A percentile compares a stretch with the other conserved stretches of the same genome.
These are phyloP conservation scores for Eucalyptus paniculata DNA, from an alignment of 345 rosid genomes.

Conservation along the genomic window DNA sequence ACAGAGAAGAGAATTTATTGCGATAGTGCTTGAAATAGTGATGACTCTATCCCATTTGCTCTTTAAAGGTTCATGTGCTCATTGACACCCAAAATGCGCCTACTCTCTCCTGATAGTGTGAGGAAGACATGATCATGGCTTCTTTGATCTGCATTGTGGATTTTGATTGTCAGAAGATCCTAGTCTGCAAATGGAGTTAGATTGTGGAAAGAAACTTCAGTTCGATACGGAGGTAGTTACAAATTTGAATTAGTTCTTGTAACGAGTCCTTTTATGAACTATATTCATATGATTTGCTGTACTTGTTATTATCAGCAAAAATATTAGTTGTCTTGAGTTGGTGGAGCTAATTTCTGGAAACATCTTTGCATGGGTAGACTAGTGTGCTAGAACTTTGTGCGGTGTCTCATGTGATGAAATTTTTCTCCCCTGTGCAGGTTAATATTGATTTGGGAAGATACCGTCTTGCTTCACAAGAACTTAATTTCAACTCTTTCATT, in stretches of 20 bases:
- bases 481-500: slow-evolving; percentile 11
- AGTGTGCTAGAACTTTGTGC: not conserved
- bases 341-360: not conserved
- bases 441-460: slow-evolving; percentile 22
- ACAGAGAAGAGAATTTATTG: not conserved
- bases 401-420: not conserved
- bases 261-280: not conserved
- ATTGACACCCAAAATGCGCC: not conserved
- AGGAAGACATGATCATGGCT: slow-evolving; percentile 71
- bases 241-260: not conserved
- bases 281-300: not conserved
- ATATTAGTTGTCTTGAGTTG: not conserved
- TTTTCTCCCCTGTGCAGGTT: slow-evolving; percentile 20
- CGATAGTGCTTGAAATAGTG: not conserved
- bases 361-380: not conserved
- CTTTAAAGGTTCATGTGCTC: not conserved
- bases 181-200: slow-evolving; percentile 81
- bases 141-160: slow-evolving; percentile 84
- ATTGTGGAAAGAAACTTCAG: slow-evolving; percentile 71
- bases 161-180: slow-evolving; percentile 62
- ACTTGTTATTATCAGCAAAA: not conserved
- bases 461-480: slow-evolving; percentile 7
- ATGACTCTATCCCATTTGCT: not conserved
- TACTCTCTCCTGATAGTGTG: slow-evolving; percentile 27
- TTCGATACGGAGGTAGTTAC: slow-evolving; percentile 73